Percentiles rank a stretch among this genome's conserved stretches.
These are phyloP conservation scores for Knufia petricola DNA, from an alignment of 2,329 filamentous ascomycete species.

Conservation along the genomic window DNA sequence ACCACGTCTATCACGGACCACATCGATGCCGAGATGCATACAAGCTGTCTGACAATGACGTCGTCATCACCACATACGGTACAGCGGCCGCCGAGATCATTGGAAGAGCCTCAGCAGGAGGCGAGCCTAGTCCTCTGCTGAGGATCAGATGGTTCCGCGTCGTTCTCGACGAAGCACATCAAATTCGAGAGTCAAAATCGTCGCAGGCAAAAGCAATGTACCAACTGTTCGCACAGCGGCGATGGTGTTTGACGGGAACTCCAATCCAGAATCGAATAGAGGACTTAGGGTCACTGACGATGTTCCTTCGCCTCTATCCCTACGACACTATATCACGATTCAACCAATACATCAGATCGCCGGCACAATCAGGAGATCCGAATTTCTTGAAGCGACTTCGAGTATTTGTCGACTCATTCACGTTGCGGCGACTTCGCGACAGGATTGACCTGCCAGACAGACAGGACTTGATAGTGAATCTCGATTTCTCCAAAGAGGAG, in stretches of 20 bases:
- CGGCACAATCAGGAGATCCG: slow-evolving; percentile 79
- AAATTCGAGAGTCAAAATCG: slow-evolving; percentile 77
- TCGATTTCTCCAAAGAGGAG: slow-evolving; percentile 70
- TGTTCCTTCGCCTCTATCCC: slow-evolving; percentile 73
- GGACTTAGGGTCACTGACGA: slow-evolving; percentile 76
- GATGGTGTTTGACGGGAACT: slow-evolving; percentile 96
- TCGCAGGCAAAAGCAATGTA: slow-evolving; percentile 79
- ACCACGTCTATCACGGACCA: slow-evolving; percentile 78
- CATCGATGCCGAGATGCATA: slow-evolving; percentile 60
- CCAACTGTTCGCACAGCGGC: slow-evolving; percentile 64
- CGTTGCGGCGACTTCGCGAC: slow-evolving; percentile 81
- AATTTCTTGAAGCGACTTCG: slow-evolving; percentile 77
- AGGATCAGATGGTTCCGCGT: slow-evolving; percentile 87
- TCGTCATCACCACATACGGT: slow-evolving; percentile 88
- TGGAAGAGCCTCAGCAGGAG: slow-evolving; percentile 41
- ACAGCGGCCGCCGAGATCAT: slow-evolving; percentile 64
- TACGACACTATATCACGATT: slow-evolving; percentile 74
- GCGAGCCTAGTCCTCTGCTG: slow-evolving; percentile 52
- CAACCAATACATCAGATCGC: slow-evolving; percentile 66
- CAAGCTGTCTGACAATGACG: slow-evolving; percentile 62
- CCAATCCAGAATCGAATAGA: slow-evolving; percentile 90
- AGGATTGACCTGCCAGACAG: slow-evolving; percentile 73
- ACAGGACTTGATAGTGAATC: slow-evolving; percentile 59
- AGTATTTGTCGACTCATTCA: slow-evolving; percentile 87
- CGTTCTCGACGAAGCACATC: slow-evolving; percentile 88